Evolutionary conservation across 1,284 basidiomycete species (phyloP).

Genomic region (Leccinum solheimii): DNA sequence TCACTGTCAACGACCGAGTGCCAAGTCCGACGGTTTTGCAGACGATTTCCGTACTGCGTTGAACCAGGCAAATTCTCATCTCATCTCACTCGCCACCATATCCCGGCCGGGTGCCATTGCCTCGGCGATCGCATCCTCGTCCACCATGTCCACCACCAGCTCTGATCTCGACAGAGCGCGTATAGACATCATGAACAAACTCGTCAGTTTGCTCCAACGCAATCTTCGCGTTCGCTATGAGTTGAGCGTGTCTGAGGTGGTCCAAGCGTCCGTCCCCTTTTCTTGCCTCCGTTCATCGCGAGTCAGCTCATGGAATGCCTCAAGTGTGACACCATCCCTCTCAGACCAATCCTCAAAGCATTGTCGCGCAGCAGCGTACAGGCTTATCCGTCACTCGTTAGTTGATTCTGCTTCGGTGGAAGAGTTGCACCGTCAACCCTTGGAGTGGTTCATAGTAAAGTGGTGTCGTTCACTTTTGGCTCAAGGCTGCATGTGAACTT

Average conservation of each 20-base stretch:
- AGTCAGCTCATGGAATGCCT: slow-evolving; percentile 12
- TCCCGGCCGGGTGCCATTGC: slow-evolving; percentile 48
- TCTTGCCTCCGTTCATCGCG: background rate
- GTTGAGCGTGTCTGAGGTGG: slow-evolving; percentile 66
- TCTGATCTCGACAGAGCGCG: slow-evolving; percentile 56
- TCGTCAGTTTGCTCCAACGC: slow-evolving; percentile 72
- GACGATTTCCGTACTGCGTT: slow-evolving; percentile 73
- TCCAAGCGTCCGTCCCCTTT: slow-evolving; percentile 60
- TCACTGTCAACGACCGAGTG: background rate
- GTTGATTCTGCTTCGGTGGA: slow-evolving; percentile 70
- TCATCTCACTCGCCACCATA: slow-evolving; percentile 55
- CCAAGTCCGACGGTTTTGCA: slow-evolving; percentile 24
- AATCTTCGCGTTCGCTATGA: slow-evolving; percentile 79
- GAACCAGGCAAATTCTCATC: slow-evolving; percentile 56
- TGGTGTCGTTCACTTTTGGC: slow-evolving; percentile 30
- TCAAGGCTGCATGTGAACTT: slow-evolving; percentile 14
- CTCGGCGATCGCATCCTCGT: slow-evolving; percentile 38
- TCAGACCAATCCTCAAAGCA: slow-evolving; percentile 74
- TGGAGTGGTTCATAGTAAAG: slow-evolving; percentile 92
- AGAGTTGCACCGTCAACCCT: slow-evolving; percentile 54
- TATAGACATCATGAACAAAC: slow-evolving; percentile 63
- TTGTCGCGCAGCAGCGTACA: slow-evolving; percentile 82
- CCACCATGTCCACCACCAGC: slow-evolving; percentile 37
- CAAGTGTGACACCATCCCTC: slow-evolving; percentile 73
- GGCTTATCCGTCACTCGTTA: slow-evolving; percentile 81